Percentiles rank a stretch among this genome's conserved stretches.
These are phyloP conservation scores for Suillus brevipes DNA, from an alignment of 768 basidiomycete species.

Conservation along the genomic window DNA sequence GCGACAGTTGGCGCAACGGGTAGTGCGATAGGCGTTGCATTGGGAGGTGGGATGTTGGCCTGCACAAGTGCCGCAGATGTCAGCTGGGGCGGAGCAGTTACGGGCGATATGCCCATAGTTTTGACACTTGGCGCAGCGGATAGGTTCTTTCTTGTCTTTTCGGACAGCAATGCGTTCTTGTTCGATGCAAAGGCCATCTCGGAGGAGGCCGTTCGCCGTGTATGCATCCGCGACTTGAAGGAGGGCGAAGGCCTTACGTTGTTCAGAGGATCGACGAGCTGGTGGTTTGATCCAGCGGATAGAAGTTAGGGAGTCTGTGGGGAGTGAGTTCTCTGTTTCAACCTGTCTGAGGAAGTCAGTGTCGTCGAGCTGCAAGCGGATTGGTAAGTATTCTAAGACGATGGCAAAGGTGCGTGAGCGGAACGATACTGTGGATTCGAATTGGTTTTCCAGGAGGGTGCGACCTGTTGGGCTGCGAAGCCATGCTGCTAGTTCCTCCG, in stretches of 20 bases:
- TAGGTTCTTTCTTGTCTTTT: constrained; percentile 13
- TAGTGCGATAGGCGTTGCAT: not conserved
- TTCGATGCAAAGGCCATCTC: constrained; percentile 20
- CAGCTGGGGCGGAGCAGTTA: constrained; percentile 1
- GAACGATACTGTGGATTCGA: not conserved
- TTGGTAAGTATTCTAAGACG: constrained; percentile 25
- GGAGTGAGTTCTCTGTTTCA: constrained; percentile 17
- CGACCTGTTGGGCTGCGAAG: constrained; percentile 15
- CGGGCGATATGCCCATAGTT: constrained; percentile 7
- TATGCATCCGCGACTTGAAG: constrained; percentile 19
- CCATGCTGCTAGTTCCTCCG: not conserved
- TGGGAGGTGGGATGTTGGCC: not conserved
- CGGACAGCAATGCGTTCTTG: constrained; percentile 14
- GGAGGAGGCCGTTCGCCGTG: constrained; percentile 26
- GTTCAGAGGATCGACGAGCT: not conserved
- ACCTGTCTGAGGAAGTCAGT: not conserved
- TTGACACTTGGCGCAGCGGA: constrained; percentile 4
- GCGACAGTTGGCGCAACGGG: constrained; percentile 1
- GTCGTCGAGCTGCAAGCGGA: constrained; percentile 12
- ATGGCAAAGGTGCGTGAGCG: constrained; percentile 6
- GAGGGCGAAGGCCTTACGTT: constrained; percentile 21
- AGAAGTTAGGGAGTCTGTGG: not conserved
- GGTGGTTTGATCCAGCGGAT: not conserved
- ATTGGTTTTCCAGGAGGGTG: not conserved
- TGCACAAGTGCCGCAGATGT: constrained; percentile 7